phyloP scores from a whole-genome alignment of 192 early-diverging fungal genomes.

The Linnemannia zychae region DNA sequence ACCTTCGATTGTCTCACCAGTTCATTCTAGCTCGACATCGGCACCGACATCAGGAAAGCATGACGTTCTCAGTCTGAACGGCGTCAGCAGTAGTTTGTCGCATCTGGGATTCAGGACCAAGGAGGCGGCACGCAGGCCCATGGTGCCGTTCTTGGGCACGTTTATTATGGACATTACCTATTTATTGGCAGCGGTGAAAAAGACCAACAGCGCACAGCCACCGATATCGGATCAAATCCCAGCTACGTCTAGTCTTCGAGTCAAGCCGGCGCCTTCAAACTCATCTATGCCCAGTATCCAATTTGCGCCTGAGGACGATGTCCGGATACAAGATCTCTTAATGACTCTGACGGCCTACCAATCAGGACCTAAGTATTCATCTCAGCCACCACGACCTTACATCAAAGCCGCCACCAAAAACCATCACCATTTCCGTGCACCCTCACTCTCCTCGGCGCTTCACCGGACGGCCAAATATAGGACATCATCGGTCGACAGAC shows the following conservation, averaged over 20 bases:
- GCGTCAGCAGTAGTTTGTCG: slow-evolving; percentile 30
- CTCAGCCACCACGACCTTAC: slow-evolving; percentile 61
- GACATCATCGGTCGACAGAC: slow-evolving; percentile 39
- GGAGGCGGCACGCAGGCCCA: slow-evolving; percentile 63
- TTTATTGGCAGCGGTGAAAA: slow-evolving; percentile 73
- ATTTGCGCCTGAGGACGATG: slow-evolving; percentile 62
- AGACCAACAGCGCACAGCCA: slow-evolving; percentile 31
- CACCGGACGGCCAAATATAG: slow-evolving; percentile 58
- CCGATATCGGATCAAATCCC: slow-evolving; percentile 47
- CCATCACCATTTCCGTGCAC: slow-evolving; percentile 64
- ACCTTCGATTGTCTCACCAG: slow-evolving; percentile 22
- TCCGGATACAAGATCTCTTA: slow-evolving; percentile 71
- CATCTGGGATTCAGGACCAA: slow-evolving; percentile 43
- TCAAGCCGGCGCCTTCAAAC: slow-evolving; percentile 7
- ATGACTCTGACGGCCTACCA: slow-evolving; percentile 68
- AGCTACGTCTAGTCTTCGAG: slow-evolving; percentile 38
- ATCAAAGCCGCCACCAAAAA: slow-evolving; percentile 66
- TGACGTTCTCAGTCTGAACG: slow-evolving; percentile 35
- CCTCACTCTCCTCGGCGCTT: slow-evolving; percentile 62
- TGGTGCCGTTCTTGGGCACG: slow-evolving; percentile 81
- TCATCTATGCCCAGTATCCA: slow-evolving; percentile 25
- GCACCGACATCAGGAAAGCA: slow-evolving; percentile 19
- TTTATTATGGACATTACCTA: slow-evolving; percentile 87
- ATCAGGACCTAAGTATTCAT: slow-evolving; percentile 68
- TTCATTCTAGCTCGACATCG: slow-evolving; percentile 18